Conservation (phyloP, 1,139 yeast genomes). For the Saccharomyces uvarum region DNA sequence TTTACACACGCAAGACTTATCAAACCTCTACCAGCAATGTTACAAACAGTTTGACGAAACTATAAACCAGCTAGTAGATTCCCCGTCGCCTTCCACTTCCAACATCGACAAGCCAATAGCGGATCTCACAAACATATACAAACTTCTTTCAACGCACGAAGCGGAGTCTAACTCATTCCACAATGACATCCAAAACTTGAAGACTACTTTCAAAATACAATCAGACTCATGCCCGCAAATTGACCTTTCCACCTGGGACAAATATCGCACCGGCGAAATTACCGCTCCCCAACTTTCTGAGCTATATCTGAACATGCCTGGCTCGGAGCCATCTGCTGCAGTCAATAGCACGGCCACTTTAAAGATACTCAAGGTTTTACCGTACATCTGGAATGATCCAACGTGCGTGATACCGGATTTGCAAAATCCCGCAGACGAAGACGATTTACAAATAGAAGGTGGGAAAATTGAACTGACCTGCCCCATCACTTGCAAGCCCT, state of each 20-base stretch:
- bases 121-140: conserved; percentile 5
- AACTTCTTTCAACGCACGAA: conserved; percentile 4
- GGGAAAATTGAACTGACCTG: conserved; percentile 59
- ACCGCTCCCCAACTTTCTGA: conserved; percentile 11
- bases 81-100: conserved; percentile 4
- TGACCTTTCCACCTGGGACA: conserved; percentile 10
- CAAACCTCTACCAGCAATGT: conserved; percentile 6
- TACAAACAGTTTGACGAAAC: conserved; percentile 16
- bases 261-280: conserved; percentile 8
- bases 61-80: conserved; percentile 12
- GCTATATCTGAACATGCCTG: conserved; percentile 2
- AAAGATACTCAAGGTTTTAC: conserved; percentile 17
- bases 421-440: conserved; percentile 35
- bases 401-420: conserved; percentile 21
- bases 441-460: conserved; percentile 56
- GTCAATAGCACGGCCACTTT: conserved; percentile 3
- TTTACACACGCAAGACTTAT: conserved; percentile 10
- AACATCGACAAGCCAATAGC: conserved; percentile 6
- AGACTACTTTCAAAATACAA: conserved; percentile 5
- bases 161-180: neutral
- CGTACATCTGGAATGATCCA: conserved; percentile 26
- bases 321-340: neutral
- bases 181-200: conserved; percentile 2
- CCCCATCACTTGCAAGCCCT: conserved; percentile 51
- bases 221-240: conserved; percentile 4